Conservation (phyloP, 23 red algal genomes). For the Gracilaria gracilis region DNA sequence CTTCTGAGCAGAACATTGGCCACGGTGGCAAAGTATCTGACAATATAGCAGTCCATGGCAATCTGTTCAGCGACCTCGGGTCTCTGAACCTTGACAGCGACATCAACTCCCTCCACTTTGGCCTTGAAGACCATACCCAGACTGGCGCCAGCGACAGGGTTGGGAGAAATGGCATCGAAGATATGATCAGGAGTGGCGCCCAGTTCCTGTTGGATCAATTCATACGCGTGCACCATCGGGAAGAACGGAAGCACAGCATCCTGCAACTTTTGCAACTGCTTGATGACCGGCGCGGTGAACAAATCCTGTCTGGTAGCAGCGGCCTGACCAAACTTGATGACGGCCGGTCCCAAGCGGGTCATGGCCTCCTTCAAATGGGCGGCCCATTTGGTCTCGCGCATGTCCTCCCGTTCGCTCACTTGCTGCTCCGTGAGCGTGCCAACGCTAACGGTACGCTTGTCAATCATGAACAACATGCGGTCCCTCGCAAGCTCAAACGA, state of each 20-base stretch:
- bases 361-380: slow-evolving; percentile 67
- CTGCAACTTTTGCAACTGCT: slow-evolving; percentile 90
- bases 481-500: slow-evolving; percentile 15
- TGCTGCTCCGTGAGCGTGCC: background rate
- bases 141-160: slow-evolving; percentile 82
- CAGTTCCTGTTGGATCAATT: slow-evolving; percentile 80
- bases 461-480: slow-evolving; percentile 12
- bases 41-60: slow-evolving; percentile 90
- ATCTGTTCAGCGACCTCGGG: slow-evolving; percentile 85
- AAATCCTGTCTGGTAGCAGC: slow-evolving; percentile 85
- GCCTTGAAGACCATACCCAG: slow-evolving; percentile 85
- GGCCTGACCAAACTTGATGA: slow-evolving; percentile 97
- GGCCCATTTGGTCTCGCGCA: slow-evolving; percentile 48
- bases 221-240: slow-evolving; percentile 67
- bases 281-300: slow-evolving; percentile 55
- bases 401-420: background rate
- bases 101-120: slow-evolving; percentile 41
- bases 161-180: slow-evolving; percentile 77
- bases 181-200: slow-evolving; percentile 66
- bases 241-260: slow-evolving; percentile 75
- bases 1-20: slow-evolving; percentile 32
- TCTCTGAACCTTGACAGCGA: slow-evolving; percentile 95
- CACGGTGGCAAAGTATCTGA: slow-evolving; percentile 68
- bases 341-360: slow-evolving; percentile 84
- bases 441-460: background rate